Evolutionary conservation across 2,329 filamentous ascomycete species (phyloP).

Genomic region (Epichloe sylvatica): DNA sequence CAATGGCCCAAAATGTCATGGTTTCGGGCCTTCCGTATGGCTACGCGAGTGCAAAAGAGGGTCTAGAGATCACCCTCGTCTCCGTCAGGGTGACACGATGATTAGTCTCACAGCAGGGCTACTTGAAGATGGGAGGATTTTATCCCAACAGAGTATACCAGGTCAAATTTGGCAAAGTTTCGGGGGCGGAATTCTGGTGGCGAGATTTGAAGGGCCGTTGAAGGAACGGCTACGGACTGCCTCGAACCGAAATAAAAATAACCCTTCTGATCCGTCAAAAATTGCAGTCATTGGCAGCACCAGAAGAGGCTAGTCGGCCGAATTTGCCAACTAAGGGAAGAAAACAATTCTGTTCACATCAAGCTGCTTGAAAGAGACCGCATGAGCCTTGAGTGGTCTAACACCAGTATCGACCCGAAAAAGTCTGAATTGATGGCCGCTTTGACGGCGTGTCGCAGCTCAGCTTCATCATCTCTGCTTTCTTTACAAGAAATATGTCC

Average conservation of each 20-base stretch:
- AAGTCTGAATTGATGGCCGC: not conserved
- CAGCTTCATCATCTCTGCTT: not conserved
- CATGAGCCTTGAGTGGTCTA: not conserved
- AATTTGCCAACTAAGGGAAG: not conserved
- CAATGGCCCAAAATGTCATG: not conserved
- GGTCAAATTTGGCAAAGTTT: not conserved
- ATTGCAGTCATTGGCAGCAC: too few relatives aligned
- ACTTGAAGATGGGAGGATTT: not conserved
- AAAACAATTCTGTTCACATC: not conserved
- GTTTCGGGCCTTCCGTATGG: slow-evolving; percentile 5
- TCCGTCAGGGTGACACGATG: slow-evolving; percentile 4
- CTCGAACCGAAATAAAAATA: too few relatives aligned
- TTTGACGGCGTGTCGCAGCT: not conserved
- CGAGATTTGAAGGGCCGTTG: not conserved
- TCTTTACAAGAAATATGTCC: not conserved
- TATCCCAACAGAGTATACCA: not conserved
- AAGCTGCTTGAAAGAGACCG: not conserved
- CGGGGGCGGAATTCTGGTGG: not conserved
- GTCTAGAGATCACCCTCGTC: slow-evolving; percentile 1
- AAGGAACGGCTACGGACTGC: too few relatives aligned
- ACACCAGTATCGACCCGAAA: not conserved
- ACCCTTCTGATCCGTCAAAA: too few relatives aligned
- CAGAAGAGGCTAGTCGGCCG: not conserved
- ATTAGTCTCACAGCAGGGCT: slow-evolving; percentile 5
- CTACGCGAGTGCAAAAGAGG: slow-evolving; percentile 4